Percentiles rank a stretch among this genome's conserved stretches.
Conservation (phyloP, 2,329 filamentous ascomycete genomes). For the Monilinia fructicola region DNA sequence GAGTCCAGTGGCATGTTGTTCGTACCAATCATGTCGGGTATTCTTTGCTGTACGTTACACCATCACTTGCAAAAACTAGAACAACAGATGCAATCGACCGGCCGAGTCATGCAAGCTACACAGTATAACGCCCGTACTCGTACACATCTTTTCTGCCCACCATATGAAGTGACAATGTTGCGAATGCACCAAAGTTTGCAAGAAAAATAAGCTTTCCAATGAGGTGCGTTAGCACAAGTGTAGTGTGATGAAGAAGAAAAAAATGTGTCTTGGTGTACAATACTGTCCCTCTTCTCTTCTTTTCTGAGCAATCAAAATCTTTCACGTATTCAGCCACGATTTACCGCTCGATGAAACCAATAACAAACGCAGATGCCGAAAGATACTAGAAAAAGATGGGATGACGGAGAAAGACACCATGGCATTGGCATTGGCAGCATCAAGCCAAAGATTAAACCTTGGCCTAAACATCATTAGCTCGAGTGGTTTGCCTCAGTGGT, state of each 20-base stretch:
- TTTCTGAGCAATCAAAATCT: background rate
- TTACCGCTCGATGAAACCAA: slow-evolving; percentile 18
- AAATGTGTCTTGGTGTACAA: background rate
- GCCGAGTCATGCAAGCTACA: slow-evolving; percentile 25
- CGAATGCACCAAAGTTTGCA: background rate
- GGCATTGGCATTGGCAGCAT: slow-evolving; percentile 6
- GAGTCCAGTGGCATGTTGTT: slow-evolving; percentile 8
- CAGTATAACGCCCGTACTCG: slow-evolving; percentile 17
- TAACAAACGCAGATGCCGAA: slow-evolving; percentile 16
- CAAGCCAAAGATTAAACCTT: background rate
- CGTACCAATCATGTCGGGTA: slow-evolving; percentile 14
- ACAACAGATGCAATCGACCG: slow-evolving; percentile 26
- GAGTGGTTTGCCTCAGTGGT: background rate
- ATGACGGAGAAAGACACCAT: background rate
- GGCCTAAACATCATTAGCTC: background rate
- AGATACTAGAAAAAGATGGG: slow-evolving; percentile 14
- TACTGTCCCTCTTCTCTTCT: background rate
- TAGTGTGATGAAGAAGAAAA: background rate
- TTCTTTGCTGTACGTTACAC: slow-evolving; percentile 24
- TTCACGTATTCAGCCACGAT: slow-evolving; percentile 16
- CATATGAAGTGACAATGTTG: slow-evolving; percentile 17
- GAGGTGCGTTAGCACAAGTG: background rate
- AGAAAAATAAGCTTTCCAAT: background rate
- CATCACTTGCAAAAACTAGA: slow-evolving; percentile 17
- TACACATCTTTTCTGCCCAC: slow-evolving; percentile 13